Conservation (phyloP, 768 basidiomycete genomes). For the Lactarius quietus region DNA sequence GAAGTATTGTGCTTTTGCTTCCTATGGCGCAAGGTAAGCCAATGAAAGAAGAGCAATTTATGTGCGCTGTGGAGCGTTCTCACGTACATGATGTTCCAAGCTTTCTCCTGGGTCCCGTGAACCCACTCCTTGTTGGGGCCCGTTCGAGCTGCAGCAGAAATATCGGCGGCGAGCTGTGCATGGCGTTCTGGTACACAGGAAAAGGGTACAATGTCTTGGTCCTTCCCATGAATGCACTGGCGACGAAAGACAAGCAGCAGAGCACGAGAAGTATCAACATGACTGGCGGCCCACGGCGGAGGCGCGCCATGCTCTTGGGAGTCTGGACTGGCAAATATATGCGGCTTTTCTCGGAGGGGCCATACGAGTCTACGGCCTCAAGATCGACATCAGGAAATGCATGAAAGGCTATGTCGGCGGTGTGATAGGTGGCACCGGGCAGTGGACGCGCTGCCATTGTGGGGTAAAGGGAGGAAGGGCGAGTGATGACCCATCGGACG, state of each 20-base stretch:
- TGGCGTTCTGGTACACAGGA: constrained; percentile 1
- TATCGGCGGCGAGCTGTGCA: not conserved
- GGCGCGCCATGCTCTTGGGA: not conserved
- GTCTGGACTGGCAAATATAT: not conserved
- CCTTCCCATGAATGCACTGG: not conserved
- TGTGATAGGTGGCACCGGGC: constrained; percentile 18
- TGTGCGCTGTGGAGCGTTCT: not conserved
- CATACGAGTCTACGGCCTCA: not conserved
- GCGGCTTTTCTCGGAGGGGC: not conserved
- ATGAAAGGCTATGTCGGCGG: not conserved
- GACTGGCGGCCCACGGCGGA: not conserved
- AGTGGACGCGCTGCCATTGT: constrained; percentile 10
- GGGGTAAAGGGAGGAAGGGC: not conserved
- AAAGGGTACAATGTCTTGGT: not conserved
- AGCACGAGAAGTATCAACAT: not conserved
- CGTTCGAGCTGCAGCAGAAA: not conserved
- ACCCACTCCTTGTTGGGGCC: not conserved
- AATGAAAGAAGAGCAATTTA: not conserved
- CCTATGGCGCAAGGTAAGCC: not conserved
- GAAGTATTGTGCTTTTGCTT: not conserved
- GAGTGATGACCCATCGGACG: not conserved
- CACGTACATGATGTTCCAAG: not conserved
- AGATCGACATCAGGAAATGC: constrained; percentile 1
- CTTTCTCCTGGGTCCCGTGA: not conserved
- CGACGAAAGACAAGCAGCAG: constrained; percentile 7